Evolutionary conservation across 768 basidiomycete genomes (phyloP), one percentile per base, ranked within the genome.

Genomic region (Mycena leptocephala): DNA sequence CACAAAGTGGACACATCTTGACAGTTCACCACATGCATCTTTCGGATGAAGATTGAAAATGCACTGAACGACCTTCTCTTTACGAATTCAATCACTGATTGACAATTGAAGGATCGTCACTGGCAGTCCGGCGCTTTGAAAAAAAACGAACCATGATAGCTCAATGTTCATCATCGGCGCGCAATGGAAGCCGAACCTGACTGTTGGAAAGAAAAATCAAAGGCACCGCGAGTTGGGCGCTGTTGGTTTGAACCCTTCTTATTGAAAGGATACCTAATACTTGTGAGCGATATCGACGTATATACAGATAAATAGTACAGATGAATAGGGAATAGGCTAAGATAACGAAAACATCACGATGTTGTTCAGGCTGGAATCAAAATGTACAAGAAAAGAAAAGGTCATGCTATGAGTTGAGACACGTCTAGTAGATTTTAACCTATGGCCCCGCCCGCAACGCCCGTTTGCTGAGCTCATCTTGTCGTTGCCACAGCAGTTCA

Each of bases 401-500:
- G 20, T 46, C 20, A 46, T 66, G 59, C 39, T 65, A 66, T 37
- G 63, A 41, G 10, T 33, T n/a, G 48, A 71, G 72, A 51, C 37
- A 66, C 67, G 63, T 76, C 59, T 62, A 62, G 26, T 63, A 22
- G 18, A 59, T 51, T 75, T 73, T 65, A 28, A 43, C 55, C 70
- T 76, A 73, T 46, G 70, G 67, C n/a, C 62, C 56, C 18, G 72
- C 53, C 30, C 81, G 76, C 61, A 80, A 72, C 74, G 80, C 80
- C 35, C 83, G 84, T 72, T 88, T 88, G 32, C 83, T 70, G 28
- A 86, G 78, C 65, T 92, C 91, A 70, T 91, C 89, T 79, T 96
- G 95, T 59, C 93, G 90, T 82, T 96, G 94, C 95, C 95, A 96
- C 48, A 96, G 84, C 46, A 98, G 87, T 86, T 98, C 97, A 3